phyloP scores from a whole-genome alignment of 208 protist genomes.

The Leishmania martiniquensis region DNA sequence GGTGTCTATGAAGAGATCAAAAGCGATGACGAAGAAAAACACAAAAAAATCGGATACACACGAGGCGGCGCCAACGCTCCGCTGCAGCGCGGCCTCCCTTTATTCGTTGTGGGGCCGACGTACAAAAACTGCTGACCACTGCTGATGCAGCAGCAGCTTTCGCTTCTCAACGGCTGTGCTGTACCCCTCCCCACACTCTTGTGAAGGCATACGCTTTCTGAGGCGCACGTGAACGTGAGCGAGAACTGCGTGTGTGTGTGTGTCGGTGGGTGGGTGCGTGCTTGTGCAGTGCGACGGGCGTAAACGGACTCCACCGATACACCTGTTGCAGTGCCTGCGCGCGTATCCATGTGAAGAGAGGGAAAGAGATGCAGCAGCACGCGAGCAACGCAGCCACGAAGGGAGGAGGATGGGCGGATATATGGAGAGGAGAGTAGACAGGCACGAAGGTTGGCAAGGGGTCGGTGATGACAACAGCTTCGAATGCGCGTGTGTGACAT shows the following conservation, averaged over 20 bases:
- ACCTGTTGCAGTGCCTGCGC: neutral
- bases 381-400: neutral
- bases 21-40: neutral
- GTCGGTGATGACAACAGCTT: neutral
- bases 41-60: too few relatives aligned
- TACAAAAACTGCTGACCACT: too few relatives aligned
- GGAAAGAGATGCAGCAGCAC: neutral
- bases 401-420: neutral
- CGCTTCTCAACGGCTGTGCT: too few relatives aligned
- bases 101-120: too few relatives aligned
- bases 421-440: neutral
- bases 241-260: neutral
- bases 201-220: too few relatives aligned
- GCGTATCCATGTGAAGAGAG: neutral
- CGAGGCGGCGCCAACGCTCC: too few relatives aligned
- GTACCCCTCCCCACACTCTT: too few relatives aligned
- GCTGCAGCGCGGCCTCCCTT: neutral
- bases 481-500: neutral
- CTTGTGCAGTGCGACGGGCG: slow-evolving; percentile 2
- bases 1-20: slow-evolving; percentile 3
- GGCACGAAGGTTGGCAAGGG: neutral
- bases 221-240: too few relatives aligned
- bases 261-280: neutral
- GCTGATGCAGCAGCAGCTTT: too few relatives aligned
- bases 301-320: neutral